These are phyloP conservation scores for Camillea tinctor DNA, from an alignment of 2,329 filamentous ascomycete genomes.

Conservation along the genomic window DNA sequence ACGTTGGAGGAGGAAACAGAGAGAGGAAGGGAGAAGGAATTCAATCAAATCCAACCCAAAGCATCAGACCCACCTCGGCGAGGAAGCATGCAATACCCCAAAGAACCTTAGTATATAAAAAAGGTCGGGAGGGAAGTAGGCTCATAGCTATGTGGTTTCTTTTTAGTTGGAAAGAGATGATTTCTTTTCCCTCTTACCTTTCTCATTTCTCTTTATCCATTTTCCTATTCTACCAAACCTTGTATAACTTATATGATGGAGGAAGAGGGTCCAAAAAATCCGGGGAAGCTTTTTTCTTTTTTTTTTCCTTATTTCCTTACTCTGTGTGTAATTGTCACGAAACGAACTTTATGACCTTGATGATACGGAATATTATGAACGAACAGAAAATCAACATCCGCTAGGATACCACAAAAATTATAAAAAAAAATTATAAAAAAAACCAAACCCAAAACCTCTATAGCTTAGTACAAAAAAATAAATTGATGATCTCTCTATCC, in stretches of 20 bases:
- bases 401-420: not conserved
- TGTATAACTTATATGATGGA: no score
- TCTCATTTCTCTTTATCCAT: no score
- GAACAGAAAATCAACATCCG: not conserved
- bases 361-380: not conserved
- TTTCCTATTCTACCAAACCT: no score
- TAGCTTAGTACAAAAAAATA: not conserved
- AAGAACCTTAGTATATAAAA: no score
- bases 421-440: not conserved
- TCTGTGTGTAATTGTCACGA: not conserved
- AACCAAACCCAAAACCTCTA: not conserved
- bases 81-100: not conserved
- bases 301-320: no score
- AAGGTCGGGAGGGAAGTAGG: no score
- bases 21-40: not conserved
- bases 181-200: no score
- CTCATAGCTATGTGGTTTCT: not conserved
- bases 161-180: not conserved
- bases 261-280: no score
- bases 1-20: not conserved
- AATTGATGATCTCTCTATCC: not conserved
- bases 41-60: not conserved
- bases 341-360: not conserved
- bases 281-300: no score
- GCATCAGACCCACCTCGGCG: not conserved